A percentile compares a stretch with the other conserved stretches of the same genome.
Conservation (phyloP, 345 rosid genomes). For the Populus nigra region DNA sequence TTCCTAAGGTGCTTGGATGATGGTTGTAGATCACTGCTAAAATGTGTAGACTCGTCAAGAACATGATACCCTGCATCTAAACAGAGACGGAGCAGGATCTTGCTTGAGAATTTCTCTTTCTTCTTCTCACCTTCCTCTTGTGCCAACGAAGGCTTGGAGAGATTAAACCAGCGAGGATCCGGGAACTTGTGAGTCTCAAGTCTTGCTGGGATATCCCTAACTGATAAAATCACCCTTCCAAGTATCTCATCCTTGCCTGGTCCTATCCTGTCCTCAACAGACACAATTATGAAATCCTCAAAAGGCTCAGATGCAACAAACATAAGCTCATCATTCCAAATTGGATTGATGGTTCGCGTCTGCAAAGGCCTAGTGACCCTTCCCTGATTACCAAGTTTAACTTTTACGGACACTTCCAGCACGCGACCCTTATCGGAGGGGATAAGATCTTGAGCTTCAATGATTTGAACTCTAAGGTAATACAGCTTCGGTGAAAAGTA, state of each 20-base stretch:
- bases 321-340: slow-evolving; percentile 32
- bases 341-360: slow-evolving; percentile 18
- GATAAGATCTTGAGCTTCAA: slow-evolving; percentile 33
- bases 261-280: slow-evolving; percentile 27
- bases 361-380: slow-evolving; percentile 13
- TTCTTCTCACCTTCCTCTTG: slow-evolving; percentile 24
- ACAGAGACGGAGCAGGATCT: slow-evolving; percentile 23
- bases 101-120: slow-evolving; percentile 32
- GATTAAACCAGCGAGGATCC: slow-evolving; percentile 28
- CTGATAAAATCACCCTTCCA: slow-evolving; percentile 16
- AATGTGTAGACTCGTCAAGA: slow-evolving; percentile 34
- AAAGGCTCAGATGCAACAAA: slow-evolving; percentile 35
- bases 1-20: slow-evolving; percentile 33
- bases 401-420: slow-evolving; percentile 14
- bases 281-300: slow-evolving; percentile 23
- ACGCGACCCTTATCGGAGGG: slow-evolving; percentile 21
- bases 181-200: slow-evolving; percentile 22
- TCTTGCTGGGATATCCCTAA: slow-evolving; percentile 12
- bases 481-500: slow-evolving; percentile 31
- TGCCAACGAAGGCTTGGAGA: slow-evolving; percentile 12
- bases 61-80: slow-evolving; percentile 36
- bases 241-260: slow-evolving; percentile 32
- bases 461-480: slow-evolving; percentile 24
- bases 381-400: slow-evolving; percentile 17
- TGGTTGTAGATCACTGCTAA: slow-evolving; percentile 36